phyloP scores from a whole-genome alignment of 345 rosid genomes.

The Barbarea vulgaris region DNA sequence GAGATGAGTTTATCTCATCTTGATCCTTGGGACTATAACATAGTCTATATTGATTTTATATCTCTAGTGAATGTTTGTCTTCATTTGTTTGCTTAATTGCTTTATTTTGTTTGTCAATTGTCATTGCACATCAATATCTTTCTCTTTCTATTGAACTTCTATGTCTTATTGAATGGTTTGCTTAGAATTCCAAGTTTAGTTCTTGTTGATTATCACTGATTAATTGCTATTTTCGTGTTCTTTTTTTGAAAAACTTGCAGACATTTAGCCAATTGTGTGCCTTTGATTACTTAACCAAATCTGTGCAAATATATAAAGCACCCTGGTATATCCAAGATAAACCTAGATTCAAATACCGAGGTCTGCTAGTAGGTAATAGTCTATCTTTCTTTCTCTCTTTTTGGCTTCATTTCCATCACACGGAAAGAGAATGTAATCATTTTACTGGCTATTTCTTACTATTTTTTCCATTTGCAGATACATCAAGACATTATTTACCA shows the following conservation, averaged over 20 bases:
- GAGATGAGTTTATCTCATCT: slow-evolving; percentile 6
- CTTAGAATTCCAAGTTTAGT: background rate
- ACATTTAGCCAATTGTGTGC: slow-evolving; percentile 92
- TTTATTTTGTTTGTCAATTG: background rate
- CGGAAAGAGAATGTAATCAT: background rate
- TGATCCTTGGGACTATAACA: background rate
- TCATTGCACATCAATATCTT: no score
- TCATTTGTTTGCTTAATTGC: background rate
- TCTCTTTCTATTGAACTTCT: no score
- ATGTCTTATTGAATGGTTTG: background rate
- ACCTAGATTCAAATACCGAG: slow-evolving; percentile 87
- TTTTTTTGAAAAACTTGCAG: slow-evolving; percentile 47
- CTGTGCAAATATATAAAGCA: slow-evolving; percentile 67
- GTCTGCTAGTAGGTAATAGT: slow-evolving; percentile 72
- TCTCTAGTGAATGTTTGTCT: background rate
- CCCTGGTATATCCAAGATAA: slow-evolving; percentile 89
- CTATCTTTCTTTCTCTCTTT: background rate
- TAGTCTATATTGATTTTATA: background rate
- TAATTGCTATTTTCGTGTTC: background rate
- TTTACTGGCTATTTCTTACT: background rate
- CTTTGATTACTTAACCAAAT: slow-evolving; percentile 70
- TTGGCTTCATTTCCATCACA: background rate
- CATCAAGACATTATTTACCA: slow-evolving; percentile 88
- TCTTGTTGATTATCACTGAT: background rate
- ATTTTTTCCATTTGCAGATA: slow-evolving; percentile 60